Base-by-base conservation (phyloP, 192 early-diverging fungal genomes). In the Obelidium mucronatum region DNA sequence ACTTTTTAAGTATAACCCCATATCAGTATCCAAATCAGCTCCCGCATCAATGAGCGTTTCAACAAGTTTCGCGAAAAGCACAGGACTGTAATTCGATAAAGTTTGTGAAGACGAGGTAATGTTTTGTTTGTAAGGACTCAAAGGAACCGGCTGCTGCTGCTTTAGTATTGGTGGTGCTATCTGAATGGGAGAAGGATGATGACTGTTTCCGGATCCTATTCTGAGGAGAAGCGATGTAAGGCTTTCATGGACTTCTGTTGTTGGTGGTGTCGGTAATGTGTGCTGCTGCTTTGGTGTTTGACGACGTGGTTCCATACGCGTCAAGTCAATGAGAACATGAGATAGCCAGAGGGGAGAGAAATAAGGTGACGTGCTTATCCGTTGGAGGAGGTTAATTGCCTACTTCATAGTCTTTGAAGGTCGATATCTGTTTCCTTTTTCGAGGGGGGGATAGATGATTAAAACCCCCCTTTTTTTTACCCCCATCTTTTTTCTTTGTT, bases 331-430 rank as follows among this genome's bases (percentile, higher is more conserved):
- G 11, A 67, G 30, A 33, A 67, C 66, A 19, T 67, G 66, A 2
- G 66, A 24, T 5, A 67, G 66, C 66, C 37, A 48, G 2, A 67
- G 31, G 6, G 66, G 30, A 67, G 19, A 2, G 48, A n/a, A n/a
- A 8, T 40, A n/a, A 1, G 48, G 11, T n/a, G n/a, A n/a, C n/a
- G n/a, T n/a, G n/a, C n/a, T n/a, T n/a, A n/a, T n/a, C 1, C 66
- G 40, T 15, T 51, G 19, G 24, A 67, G 66, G 6, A 67, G 39
- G 66, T 67, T 67, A 6, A 67, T 67, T 42, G 44, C 39, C n/a
- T n/a, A 67, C 31, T 51, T 42, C 66, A 30, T 67, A 67, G 44
- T 67, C 66, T 42, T 36, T 26, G 36, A 67, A 67, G 17, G 42
- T 19, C 13, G 36, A 33, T 8, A 67, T 26, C 66, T 67, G 66